Evolutionary conservation across 2,329 filamentous ascomycete species (phyloP), one percentile per base, ranked within the genome.

Genomic region (Trichoderma sp.): DNA sequence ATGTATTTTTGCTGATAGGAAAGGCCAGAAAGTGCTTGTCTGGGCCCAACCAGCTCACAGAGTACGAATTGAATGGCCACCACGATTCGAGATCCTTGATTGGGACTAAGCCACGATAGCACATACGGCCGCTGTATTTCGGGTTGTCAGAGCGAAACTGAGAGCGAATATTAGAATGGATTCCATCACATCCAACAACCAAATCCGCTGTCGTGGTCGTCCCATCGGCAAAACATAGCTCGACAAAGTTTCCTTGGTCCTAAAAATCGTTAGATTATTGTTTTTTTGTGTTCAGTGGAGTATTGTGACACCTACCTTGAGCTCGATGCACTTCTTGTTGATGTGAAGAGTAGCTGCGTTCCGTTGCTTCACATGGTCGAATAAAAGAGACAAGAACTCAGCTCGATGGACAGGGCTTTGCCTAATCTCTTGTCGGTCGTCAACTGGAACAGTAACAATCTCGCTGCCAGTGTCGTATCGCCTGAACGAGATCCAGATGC

Each of bases 121-220:
- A 69, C 66, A 69, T 69, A 26, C 66, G 66, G 5, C 66, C 66
- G 2, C 66, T 69, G 21, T 69, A 69, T 26, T 61, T 69, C 8
- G 66, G 66, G 28, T 69, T 69, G 56, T 69, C 66, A 14, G 66
- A 61, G 36, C 66, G 66, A 34, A 69, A 69, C 9, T 69, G 66
- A 24, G 66, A 69, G 12, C 66, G 66, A 14, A 69, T 69, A 26
- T 66, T 71, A 7, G 74, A 73, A 36, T 68, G 68, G 21, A 74
- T 76, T 24, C 77, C 77, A 62, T 78, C 76, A 53, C 75, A 77
- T 1, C 76, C 77, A 53, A 78, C 66, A 18, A 78, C 76, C 4
- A 74, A 36, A 60, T 73, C 71, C 26, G 76, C 75, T 14, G 63
- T 51, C 3, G 63, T 67, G 6, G 71, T 70, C 4, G 72, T 71